phyloP scores from a whole-genome alignment of 129 eudicot species.

The Deinandra increscens region DNA sequence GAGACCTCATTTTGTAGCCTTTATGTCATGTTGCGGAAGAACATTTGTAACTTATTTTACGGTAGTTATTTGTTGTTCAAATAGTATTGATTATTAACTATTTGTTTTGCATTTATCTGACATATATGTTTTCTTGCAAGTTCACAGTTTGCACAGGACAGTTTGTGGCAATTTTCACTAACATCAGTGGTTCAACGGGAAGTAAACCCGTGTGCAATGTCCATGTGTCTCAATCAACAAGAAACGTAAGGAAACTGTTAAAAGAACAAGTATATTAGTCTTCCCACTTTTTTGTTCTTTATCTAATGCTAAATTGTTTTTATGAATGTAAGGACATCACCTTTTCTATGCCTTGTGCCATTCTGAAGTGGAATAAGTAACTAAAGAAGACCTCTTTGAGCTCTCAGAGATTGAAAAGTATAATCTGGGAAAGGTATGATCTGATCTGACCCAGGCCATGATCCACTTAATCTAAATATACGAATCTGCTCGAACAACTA shows the following conservation, averaged over 20 bases:
- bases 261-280: slow-evolving; percentile 23
- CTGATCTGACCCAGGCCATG: neutral
- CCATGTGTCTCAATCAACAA: slow-evolving; percentile 57
- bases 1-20: slow-evolving; percentile 86
- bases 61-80: slow-evolving; percentile 38
- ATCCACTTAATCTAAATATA: neutral
- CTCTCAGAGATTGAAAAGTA: slow-evolving; percentile 79
- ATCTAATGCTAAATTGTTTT: neutral
- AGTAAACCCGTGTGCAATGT: slow-evolving; percentile 50
- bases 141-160: slow-evolving; percentile 70
- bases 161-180: slow-evolving; percentile 51
- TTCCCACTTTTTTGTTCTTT: neutral
- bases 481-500: too few relatives aligned
- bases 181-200: slow-evolving; percentile 28
- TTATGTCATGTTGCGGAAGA: slow-evolving; percentile 75
- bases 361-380: slow-evolving; percentile 68
- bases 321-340: slow-evolving; percentile 46
- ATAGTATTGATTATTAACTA: neutral
- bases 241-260: slow-evolving; percentile 25
- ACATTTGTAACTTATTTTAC: slow-evolving; percentile 53
- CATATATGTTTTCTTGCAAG: slow-evolving; percentile 7
- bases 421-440: slow-evolving; percentile 62
- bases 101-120: neutral
- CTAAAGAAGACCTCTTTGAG: slow-evolving; percentile 79
- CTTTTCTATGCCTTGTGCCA: slow-evolving; percentile 78